Conservation (phyloP, 2,329 filamentous ascomycete species). For the Exophiala aquamarina region DNA sequence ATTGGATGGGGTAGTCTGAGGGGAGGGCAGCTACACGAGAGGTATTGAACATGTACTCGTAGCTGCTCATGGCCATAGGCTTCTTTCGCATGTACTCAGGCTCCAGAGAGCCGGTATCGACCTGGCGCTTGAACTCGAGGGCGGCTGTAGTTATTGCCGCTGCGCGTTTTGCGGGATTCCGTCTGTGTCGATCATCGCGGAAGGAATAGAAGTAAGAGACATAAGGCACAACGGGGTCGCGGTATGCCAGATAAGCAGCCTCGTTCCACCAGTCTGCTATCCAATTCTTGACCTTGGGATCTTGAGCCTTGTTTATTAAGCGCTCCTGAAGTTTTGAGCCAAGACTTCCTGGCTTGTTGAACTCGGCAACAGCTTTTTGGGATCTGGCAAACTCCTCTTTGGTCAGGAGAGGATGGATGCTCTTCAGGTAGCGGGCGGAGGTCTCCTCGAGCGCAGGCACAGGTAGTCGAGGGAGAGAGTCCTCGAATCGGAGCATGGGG, state of each 20-base stretch:
- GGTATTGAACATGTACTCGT: slow-evolving; percentile 98
- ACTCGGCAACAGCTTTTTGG: slow-evolving; percentile 81
- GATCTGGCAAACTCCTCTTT: slow-evolving; percentile 59
- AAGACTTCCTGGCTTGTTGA: slow-evolving; percentile 80
- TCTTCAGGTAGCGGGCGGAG: slow-evolving; percentile 64
- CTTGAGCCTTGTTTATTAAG: slow-evolving; percentile 73
- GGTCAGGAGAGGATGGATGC: slow-evolving; percentile 63
- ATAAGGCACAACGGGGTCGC: slow-evolving; percentile 94
- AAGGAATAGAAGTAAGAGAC: slow-evolving; percentile 99
- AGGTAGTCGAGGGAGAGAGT: slow-evolving; percentile 62
- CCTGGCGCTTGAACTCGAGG: slow-evolving; percentile 91
- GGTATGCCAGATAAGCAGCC: slow-evolving; percentile 85
- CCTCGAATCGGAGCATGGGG: slow-evolving; percentile 65
- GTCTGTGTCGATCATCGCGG: slow-evolving; percentile 83
- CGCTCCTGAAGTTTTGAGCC: slow-evolving; percentile 86
- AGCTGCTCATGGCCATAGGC: slow-evolving; percentile 97
- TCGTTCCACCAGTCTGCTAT: slow-evolving; percentile 98
- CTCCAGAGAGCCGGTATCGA: slow-evolving; percentile 79
- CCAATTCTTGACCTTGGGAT: slow-evolving; percentile 88
- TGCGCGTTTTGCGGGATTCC: slow-evolving; percentile 87
- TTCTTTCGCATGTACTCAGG: slow-evolving; percentile 99
- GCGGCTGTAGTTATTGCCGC: slow-evolving; percentile 83
- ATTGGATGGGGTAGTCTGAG: slow-evolving; percentile 81
- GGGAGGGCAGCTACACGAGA: slow-evolving; percentile 80
- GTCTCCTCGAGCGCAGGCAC: slow-evolving; percentile 66